phyloP scores from a whole-genome alignment of 345 rosid genomes.

The Syzygium aromaticum region DNA sequence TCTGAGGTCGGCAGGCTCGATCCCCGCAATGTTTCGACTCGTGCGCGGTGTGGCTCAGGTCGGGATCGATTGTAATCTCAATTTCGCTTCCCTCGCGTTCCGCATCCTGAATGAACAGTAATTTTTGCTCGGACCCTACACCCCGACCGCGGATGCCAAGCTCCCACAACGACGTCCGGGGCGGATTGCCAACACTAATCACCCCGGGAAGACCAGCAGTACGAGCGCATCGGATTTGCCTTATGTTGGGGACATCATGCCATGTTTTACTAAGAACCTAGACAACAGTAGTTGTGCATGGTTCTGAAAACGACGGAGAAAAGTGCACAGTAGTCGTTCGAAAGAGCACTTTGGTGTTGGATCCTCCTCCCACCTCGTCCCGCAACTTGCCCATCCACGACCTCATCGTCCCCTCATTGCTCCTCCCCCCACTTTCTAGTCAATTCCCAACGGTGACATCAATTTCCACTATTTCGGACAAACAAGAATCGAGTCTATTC shows the following conservation, averaged over 20 bases:
- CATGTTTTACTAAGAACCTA: neutral
- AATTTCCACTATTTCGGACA: neutral
- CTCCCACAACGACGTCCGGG: neutral
- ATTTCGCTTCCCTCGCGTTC: too few relatives aligned
- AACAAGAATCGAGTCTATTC: too few relatives aligned
- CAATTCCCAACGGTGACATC: neutral
- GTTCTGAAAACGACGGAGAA: neutral
- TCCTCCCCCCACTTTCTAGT: neutral
- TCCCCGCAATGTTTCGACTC: too few relatives aligned
- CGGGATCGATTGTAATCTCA: too few relatives aligned
- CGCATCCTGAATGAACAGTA: neutral
- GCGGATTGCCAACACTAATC: neutral
- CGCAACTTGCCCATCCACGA: neutral
- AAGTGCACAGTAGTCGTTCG: neutral
- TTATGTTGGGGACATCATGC: neutral
- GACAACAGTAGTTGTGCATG: neutral
- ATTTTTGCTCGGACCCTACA: neutral
- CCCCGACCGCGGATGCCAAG: neutral
- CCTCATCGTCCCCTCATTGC: neutral
- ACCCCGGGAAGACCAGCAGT: fast-evolving
- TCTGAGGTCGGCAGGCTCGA: too few relatives aligned
- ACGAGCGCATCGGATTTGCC: neutral
- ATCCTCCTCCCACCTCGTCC: neutral
- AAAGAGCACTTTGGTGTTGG: neutral
- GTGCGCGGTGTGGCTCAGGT: too few relatives aligned